Conservation (phyloP, 495 filamentous ascomycete genomes). For the Diplogelasinospora grovesii region DNA sequence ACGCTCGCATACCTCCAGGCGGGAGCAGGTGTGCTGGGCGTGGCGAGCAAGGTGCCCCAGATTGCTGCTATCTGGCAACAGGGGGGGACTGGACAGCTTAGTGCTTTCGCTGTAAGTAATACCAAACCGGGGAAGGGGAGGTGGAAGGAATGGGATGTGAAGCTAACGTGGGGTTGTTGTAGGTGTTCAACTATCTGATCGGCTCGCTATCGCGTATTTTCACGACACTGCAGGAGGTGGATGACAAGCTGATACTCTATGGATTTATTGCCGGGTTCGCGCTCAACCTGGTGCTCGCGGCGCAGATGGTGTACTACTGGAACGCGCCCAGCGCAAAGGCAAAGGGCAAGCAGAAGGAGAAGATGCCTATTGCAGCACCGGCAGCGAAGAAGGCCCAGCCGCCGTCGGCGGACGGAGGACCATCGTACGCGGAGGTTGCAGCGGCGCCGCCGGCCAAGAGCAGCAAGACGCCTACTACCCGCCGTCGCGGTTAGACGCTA, state of each 20-base stretch:
- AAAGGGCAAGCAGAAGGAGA: conserved; percentile 42
- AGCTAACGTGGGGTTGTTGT: too few species aligned
- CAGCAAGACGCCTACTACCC: conserved; percentile 49
- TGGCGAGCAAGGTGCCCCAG: conserved; percentile 89
- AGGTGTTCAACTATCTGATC: conserved; percentile 97
- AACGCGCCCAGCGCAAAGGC: conserved; percentile 58
- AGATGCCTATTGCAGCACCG: conserved; percentile 11
- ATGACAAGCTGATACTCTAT: conserved; percentile 90
- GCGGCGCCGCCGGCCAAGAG: conserved; percentile 36
- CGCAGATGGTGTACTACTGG: conserved; percentile 97
- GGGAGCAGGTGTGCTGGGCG: conserved; percentile 71
- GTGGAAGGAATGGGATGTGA: too few species aligned
- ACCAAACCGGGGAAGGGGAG: too few species aligned
- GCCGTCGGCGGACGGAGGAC: conserved; percentile 21
- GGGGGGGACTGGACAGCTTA: conserved; percentile 89
- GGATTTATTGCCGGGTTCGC: conserved; percentile 83
- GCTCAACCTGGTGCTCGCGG: conserved; percentile 78
- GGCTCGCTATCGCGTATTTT: conserved; percentile 92
- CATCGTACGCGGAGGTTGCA: neutral
- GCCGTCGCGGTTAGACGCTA: conserved; percentile 42
- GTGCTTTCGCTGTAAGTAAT: conserved; percentile 84
- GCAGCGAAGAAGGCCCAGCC: too few species aligned
- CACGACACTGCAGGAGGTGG: conserved; percentile 92
- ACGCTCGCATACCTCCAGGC: conserved; percentile 73
- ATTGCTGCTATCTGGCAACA: conserved; percentile 75